Percentiles rank a stretch among this genome's conserved stretches.
Conservation (phyloP, 352 stramenopile species). For the Globisporangium nagaii region DNA sequence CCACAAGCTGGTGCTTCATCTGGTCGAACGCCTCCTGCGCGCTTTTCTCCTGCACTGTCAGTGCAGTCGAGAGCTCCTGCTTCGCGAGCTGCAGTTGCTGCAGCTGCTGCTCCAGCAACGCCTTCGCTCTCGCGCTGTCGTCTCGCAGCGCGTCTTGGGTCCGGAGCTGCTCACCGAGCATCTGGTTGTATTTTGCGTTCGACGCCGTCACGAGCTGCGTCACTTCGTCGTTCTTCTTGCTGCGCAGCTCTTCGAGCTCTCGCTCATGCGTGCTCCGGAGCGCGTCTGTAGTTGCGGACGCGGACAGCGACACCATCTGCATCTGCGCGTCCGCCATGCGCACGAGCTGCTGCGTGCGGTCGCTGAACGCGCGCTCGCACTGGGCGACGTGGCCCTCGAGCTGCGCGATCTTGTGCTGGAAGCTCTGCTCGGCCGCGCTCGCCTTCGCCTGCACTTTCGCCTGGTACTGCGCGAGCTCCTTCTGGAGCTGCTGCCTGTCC, state of each 20-base stretch:
- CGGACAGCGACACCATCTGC: conserved; percentile 12
- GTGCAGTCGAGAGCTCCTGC: conserved; percentile 1
- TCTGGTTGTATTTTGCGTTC: conserved; percentile 69
- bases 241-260: conserved; percentile 20
- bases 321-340: conserved; percentile 22
- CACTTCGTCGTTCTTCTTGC: conserved; percentile 52
- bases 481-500: conserved; percentile 34
- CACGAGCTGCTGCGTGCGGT: conserved; percentile 34
- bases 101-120: conserved; percentile 13
- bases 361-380: conserved; percentile 33
- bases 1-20: conserved; percentile 48
- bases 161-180: conserved; percentile 70
- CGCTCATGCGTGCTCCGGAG: conserved; percentile 11
- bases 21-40: conserved; percentile 27
- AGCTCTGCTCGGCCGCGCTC: conserved; percentile 16
- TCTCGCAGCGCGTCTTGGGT: conserved; percentile 43
- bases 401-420: conserved; percentile 35
- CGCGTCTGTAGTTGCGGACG: conserved; percentile 10
- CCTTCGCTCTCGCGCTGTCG: conserved; percentile 14
- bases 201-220: conserved; percentile 56
- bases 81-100: conserved; percentile 11
- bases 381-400: conserved; percentile 37
- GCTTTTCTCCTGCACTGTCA: background rate
- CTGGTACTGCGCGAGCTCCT: conserved; percentile 30
- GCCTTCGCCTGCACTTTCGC: conserved; percentile 15